A percentile compares a stretch with the other conserved stretches of the same genome.
Evolutionary conservation across 805 yeast genomes (phyloP).

Genomic region (Tetrapisispora phaffii): DNA sequence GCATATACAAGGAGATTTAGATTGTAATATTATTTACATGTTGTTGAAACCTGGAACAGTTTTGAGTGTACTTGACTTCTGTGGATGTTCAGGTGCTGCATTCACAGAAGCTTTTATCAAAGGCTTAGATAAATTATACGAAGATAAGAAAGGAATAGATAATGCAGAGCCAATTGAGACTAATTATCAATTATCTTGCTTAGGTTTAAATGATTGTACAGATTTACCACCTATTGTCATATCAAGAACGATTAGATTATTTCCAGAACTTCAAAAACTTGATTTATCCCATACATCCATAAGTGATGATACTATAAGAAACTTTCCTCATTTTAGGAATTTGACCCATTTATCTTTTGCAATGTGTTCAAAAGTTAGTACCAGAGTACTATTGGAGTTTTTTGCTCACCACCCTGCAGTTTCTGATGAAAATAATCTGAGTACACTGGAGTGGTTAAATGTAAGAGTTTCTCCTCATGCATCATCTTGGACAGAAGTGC

Average conservation of each 20-base stretch:
- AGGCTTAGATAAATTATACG: constrained; percentile 22
- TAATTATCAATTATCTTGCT: constrained; percentile 29
- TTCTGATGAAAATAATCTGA: constrained; percentile 29
- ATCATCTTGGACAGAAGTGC: constrained; percentile 46
- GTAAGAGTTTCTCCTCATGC: constrained; percentile 55
- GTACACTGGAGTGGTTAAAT: constrained; percentile 54
- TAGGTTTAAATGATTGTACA: constrained; percentile 85
- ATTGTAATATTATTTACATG: constrained; percentile 33
- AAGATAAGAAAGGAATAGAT: constrained; percentile 5
- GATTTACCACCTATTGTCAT: constrained; percentile 54
- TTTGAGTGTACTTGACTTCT: constrained; percentile 69
- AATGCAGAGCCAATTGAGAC: constrained; percentile 18
- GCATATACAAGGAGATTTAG: constrained; percentile 75
- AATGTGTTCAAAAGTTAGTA: constrained; percentile 56
- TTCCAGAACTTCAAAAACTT: constrained; percentile 56
- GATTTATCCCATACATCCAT: constrained; percentile 79
- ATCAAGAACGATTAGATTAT: constrained; percentile 33
- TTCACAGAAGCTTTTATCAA: constrained; percentile 51
- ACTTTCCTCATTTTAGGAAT: constrained; percentile 46
- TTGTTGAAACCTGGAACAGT: constrained; percentile 26
- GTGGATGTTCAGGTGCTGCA: constrained; percentile 67
- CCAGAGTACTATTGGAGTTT: constrained; percentile 61
- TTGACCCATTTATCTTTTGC: constrained; percentile 68
- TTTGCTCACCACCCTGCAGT: constrained; percentile 62
- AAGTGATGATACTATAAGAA: constrained; percentile 48